Evolutionary conservation across 768 basidiomycete genomes (phyloP).

Genomic region (Rubroboletus satanas): DNA sequence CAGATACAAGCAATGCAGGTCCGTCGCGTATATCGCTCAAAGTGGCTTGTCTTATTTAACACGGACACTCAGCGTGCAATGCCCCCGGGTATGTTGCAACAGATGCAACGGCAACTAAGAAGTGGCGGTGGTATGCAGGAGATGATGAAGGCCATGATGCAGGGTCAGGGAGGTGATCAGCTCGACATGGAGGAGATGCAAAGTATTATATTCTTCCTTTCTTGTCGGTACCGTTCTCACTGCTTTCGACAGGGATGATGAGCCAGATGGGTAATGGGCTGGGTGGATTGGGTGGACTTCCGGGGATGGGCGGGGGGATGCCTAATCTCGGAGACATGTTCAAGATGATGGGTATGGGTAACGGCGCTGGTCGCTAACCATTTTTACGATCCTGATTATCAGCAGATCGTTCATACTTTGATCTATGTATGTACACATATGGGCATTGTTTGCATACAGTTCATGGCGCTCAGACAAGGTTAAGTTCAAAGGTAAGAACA

Average conservation of each 20-base stretch:
- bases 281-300: slow-evolving; percentile 48
- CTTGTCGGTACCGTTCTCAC: slow-evolving; percentile 5
- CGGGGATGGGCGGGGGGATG: slow-evolving; percentile 58
- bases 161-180: slow-evolving; percentile 86
- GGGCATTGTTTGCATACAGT: slow-evolving; percentile 13
- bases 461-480: slow-evolving; percentile 21
- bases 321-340: slow-evolving; percentile 74
- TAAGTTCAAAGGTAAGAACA: slow-evolving; percentile 21
- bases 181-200: slow-evolving; percentile 95
- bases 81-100: slow-evolving; percentile 93
- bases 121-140: slow-evolving; percentile 90
- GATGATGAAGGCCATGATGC: slow-evolving; percentile 99
- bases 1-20: slow-evolving; percentile 96
- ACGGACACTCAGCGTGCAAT: slow-evolving; percentile 63
- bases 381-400: background rate
- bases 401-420: slow-evolving; percentile 5
- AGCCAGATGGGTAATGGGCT: slow-evolving; percentile 68
- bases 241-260: slow-evolving; percentile 68
- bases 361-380: slow-evolving; percentile 34
- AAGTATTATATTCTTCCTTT: slow-evolving; percentile 43
- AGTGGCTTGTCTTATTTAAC: slow-evolving; percentile 3
- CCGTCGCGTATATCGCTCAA: slow-evolving; percentile 23
- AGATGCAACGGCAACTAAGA: slow-evolving; percentile 81
- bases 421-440: slow-evolving; percentile 13
- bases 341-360: slow-evolving; percentile 87